Percentiles rank a stretch among this genome's conserved stretches.
phyloP scores from a whole-genome alignment of 2,329 filamentous ascomycete species.

The Aspergillus brasiliensis region DNA sequence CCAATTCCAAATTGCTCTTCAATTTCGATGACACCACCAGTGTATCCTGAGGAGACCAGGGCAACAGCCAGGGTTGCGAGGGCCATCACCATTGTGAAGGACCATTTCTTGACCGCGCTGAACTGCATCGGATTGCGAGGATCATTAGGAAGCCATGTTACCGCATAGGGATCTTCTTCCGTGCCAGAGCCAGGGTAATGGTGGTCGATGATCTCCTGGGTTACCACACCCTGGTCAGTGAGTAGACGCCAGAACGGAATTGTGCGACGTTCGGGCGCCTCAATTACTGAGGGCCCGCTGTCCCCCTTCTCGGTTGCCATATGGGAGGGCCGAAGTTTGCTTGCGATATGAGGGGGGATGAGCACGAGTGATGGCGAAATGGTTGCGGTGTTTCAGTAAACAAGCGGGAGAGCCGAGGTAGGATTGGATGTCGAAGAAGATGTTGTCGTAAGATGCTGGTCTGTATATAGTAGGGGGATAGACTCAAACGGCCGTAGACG shows the following conservation, averaged over 20 bases:
- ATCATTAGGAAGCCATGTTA: constrained; percentile 48
- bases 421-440: neutral
- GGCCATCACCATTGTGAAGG: constrained; percentile 41
- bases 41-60: constrained; percentile 47
- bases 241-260: constrained; percentile 40
- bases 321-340: constrained; percentile 11
- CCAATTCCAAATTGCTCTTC: constrained; percentile 37
- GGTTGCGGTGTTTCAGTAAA: neutral
- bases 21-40: constrained; percentile 42
- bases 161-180: constrained; percentile 45
- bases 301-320: constrained; percentile 31
- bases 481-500: neutral
- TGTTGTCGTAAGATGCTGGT: neutral
- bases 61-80: constrained; percentile 46
- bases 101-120: constrained; percentile 41
- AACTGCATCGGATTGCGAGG: constrained; percentile 46
- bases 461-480: neutral
- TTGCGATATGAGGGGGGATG: neutral
- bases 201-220: constrained; percentile 37
- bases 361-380: neutral
- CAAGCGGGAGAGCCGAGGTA: neutral
- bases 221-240: constrained; percentile 35
- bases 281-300: constrained; percentile 29
- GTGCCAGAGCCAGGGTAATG: constrained; percentile 43
- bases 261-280: constrained; percentile 29